Evolutionary conservation across 495 filamentous ascomycete genomes (phyloP).

Genomic region (Aspergillus bertholletiae): DNA sequence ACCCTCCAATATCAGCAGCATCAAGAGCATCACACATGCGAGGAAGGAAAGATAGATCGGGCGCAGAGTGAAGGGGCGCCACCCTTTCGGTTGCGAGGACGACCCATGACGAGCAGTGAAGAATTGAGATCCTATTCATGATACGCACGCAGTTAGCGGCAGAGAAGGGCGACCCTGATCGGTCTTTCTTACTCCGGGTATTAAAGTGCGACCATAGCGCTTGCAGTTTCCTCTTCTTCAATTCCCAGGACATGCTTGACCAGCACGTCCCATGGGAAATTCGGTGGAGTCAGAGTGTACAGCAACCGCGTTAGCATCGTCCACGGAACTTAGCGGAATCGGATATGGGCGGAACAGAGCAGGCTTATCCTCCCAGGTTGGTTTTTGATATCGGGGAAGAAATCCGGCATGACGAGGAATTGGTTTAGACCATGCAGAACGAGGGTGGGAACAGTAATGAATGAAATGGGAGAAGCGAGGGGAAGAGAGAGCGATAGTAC

Average conservation of each 20-base stretch:
- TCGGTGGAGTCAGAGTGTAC: slow-evolving; percentile 2
- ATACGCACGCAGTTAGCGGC: neutral
- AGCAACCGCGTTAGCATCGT: slow-evolving; percentile 1
- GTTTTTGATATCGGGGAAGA: neutral
- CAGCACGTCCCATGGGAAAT: slow-evolving; percentile 13
- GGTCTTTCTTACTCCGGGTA: slow-evolving; percentile 2
- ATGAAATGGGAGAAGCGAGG: neutral
- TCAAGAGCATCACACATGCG: slow-evolving; percentile 21
- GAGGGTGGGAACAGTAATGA: neutral
- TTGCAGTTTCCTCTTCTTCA: slow-evolving; percentile 9
- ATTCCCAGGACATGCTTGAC: slow-evolving; percentile 16
- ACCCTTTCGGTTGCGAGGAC: slow-evolving; percentile 17
- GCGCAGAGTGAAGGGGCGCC: slow-evolving; percentile 37
- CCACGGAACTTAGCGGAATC: slow-evolving; percentile 1
- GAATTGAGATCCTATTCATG: slow-evolving; percentile 4
- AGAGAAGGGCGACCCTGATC: neutral
- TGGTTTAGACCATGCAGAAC: neutral
- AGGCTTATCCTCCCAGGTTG: slow-evolving; percentile 2
- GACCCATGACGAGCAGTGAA: slow-evolving; percentile 7
- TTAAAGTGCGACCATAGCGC: slow-evolving; percentile 9
- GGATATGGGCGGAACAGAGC: slow-evolving; percentile 1
- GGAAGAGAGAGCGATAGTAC: neutral
- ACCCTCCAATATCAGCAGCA: slow-evolving; percentile 27
- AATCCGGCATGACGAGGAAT: slow-evolving; percentile 1
- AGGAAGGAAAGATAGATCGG: slow-evolving; percentile 28